A percentile compares a stretch with the other conserved stretches of the same genome.
phyloP scores from a whole-genome alignment of 2,329 filamentous ascomycete species.

The Penicillium sp. region DNA sequence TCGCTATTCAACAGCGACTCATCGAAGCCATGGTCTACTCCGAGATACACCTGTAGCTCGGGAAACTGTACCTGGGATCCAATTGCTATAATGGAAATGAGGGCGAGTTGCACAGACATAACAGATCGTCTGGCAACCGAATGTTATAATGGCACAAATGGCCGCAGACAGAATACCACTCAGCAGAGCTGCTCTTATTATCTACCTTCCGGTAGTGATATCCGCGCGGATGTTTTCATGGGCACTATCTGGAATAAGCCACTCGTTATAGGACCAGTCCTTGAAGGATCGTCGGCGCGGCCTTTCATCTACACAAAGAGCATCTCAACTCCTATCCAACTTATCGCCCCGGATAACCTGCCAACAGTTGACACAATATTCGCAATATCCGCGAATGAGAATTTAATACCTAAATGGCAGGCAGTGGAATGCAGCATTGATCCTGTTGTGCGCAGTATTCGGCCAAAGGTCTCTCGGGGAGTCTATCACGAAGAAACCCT shows the following conservation, averaged over 20 bases:
- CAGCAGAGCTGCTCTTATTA: background rate
- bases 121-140: conserved; percentile 1
- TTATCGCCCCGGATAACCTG: background rate
- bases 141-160: background rate
- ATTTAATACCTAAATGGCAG: background rate
- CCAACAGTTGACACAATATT: no score
- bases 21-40: conserved; percentile 7
- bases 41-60: conserved; percentile 7
- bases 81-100: background rate
- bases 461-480: background rate
- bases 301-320: background rate
- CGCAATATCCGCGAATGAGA: no score
- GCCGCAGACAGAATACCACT: background rate
- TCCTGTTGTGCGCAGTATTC: background rate
- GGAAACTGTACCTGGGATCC: conserved; percentile 16
- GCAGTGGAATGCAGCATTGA: background rate
- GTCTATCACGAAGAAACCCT: background rate
- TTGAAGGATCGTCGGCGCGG: background rate
- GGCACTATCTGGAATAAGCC: background rate
- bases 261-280: background rate
- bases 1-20: conserved; percentile 10
- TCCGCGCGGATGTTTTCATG: background rate
- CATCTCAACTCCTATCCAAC: background rate
- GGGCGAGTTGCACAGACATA: conserved; percentile 8
- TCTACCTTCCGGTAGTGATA: background rate